Evolutionary conservation across 169 alveolate genomes (phyloP).

Genomic region (Plasmodium coatneyi): DNA sequence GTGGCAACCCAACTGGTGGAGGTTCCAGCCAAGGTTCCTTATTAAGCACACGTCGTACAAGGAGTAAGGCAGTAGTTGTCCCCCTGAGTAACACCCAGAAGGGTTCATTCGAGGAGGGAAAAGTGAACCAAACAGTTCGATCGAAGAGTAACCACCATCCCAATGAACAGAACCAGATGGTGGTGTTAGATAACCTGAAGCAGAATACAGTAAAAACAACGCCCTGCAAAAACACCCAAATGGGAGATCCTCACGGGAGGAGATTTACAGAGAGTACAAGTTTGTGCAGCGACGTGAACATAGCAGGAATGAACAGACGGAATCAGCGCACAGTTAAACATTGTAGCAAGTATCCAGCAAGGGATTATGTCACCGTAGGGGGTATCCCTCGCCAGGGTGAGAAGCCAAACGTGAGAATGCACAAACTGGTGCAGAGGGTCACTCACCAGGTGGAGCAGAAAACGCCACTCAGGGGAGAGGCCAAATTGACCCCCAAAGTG

Average conservation of each 20-base stretch:
- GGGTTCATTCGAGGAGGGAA: background rate
- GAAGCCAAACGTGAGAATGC: background rate
- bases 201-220: background rate
- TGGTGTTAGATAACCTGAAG: background rate
- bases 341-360: background rate
- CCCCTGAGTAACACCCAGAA: background rate
- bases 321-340: background rate
- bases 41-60: background rate
- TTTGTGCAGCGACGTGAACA: background rate
- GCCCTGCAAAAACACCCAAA: background rate
- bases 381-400: background rate
- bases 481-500: too few relatives aligned
- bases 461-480: too few relatives aligned
- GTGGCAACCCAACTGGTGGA: background rate
- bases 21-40: background rate
- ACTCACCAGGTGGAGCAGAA: background rate
- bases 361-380: background rate
- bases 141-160: background rate
- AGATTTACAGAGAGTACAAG: background rate
- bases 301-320: background rate
- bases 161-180: background rate
- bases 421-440: background rate
- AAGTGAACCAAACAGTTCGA: background rate
- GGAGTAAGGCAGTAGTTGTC: background rate
- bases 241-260: background rate